Conservation (phyloP, 2,329 filamentous ascomycete species). For the Cladosporium sp. region DNA sequence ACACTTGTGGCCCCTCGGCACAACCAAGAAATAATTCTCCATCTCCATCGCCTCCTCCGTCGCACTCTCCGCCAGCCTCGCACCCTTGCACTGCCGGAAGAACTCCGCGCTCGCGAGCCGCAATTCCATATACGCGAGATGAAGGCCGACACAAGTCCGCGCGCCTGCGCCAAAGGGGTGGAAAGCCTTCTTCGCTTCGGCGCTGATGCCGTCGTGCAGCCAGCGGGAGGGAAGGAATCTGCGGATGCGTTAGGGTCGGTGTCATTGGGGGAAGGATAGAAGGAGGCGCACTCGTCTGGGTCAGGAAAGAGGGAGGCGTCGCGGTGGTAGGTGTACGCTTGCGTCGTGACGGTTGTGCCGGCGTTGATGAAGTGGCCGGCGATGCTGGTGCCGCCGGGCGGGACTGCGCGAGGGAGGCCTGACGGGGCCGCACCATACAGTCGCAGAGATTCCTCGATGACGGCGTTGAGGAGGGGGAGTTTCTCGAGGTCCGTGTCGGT, state of each 20-base stretch:
- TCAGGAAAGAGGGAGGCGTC: slow-evolving; percentile 19
- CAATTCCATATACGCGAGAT: slow-evolving; percentile 28
- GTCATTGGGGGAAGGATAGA: background rate
- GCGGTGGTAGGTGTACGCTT: slow-evolving; percentile 19
- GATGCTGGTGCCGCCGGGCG: slow-evolving; percentile 14
- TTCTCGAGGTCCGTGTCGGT: slow-evolving; percentile 13
- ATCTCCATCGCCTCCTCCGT: slow-evolving; percentile 25
- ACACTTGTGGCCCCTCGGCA: slow-evolving; percentile 24
- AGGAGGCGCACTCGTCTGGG: slow-evolving; percentile 12
- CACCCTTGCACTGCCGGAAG: slow-evolving; percentile 21
- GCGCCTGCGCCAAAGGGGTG: slow-evolving; percentile 26
- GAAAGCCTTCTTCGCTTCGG: slow-evolving; percentile 21
- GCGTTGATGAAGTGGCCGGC: slow-evolving; percentile 14
- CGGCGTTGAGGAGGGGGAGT: slow-evolving; percentile 15
- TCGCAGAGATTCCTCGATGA: slow-evolving; percentile 19
- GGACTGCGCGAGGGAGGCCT: slow-evolving; percentile 18
- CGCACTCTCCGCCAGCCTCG: slow-evolving; percentile 18
- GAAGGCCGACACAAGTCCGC: slow-evolving; percentile 25
- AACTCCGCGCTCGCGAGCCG: slow-evolving; percentile 23
- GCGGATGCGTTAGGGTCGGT: background rate
- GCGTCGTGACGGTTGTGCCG: slow-evolving; percentile 19
- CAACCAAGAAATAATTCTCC: slow-evolving; percentile 29
- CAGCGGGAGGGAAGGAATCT: slow-evolving; percentile 25
- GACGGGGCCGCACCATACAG: slow-evolving; percentile 18
- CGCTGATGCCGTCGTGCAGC: slow-evolving; percentile 19